phyloP scores from a whole-genome alignment of 1,139 yeast species.

The Saccharomycopsis hybrid region DNA sequence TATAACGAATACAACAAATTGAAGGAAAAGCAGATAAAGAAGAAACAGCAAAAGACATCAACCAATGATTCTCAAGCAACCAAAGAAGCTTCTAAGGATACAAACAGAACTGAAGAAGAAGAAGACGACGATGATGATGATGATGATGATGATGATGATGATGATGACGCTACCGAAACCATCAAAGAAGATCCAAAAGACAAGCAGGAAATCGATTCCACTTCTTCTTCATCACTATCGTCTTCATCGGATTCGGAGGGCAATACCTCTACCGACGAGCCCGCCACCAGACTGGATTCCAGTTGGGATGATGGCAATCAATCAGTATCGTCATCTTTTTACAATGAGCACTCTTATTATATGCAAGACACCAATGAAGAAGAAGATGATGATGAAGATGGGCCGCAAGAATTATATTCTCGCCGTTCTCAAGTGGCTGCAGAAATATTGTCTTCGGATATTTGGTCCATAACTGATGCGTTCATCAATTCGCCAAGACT shows the following conservation, averaged over 20 bases:
- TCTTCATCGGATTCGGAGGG: constrained; percentile 4
- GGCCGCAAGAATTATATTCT: constrained; percentile 48
- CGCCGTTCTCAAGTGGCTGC: constrained; percentile 84
- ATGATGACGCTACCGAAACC: constrained; percentile 20
- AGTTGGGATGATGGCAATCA: constrained; percentile 3
- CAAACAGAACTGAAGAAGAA: constrained; percentile 7
- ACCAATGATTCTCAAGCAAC: neutral
- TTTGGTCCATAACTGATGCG: constrained; percentile 91
- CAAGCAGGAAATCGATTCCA: constrained; percentile 22
- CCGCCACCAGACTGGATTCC: neutral
- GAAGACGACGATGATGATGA: neutral
- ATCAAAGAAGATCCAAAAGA: constrained; percentile 12
- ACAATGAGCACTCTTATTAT: constrained; percentile 5
- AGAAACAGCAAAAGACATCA: neutral
- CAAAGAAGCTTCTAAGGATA: constrained; percentile 1
- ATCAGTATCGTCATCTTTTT: constrained; percentile 1
- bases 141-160: neutral
- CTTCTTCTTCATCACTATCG: constrained; percentile 13
- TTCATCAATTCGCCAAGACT: constrained; percentile 70
- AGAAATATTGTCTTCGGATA: constrained; percentile 85
- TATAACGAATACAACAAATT: constrained; percentile 13
- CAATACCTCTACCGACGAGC: neutral
- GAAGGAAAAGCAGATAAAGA: constrained; percentile 10
- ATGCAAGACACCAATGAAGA: constrained; percentile 24
- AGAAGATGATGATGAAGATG: constrained; percentile 31